Conservation (phyloP, 2,329 filamentous ascomycete species). For the Talaromyces piceae region DNA sequence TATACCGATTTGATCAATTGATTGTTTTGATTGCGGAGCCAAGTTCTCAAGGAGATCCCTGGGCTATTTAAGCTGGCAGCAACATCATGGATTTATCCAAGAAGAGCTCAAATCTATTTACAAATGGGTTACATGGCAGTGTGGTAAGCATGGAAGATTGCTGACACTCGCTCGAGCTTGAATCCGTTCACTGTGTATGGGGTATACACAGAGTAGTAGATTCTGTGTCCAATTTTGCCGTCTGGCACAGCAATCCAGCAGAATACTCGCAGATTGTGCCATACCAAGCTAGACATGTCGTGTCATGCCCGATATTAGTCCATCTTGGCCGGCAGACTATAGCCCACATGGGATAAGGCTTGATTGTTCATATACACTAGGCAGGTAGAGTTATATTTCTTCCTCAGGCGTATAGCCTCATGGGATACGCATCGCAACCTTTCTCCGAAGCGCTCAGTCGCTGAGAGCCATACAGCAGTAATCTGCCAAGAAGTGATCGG, state of each 20-base stretch:
- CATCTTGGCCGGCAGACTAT: too few relatives aligned
- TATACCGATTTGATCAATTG: background rate
- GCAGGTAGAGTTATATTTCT: too few relatives aligned
- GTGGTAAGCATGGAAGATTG: background rate
- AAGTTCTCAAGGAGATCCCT: background rate
- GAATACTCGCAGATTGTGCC: too few relatives aligned
- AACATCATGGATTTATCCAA: too few relatives aligned
- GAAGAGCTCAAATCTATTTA: background rate
- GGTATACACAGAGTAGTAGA: too few relatives aligned
- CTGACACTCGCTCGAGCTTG: too few relatives aligned
- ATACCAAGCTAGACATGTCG: too few relatives aligned
- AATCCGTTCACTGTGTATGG: background rate
- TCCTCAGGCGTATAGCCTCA: background rate
- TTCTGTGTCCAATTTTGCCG: too few relatives aligned
- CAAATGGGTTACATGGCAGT: background rate
- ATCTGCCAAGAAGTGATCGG: background rate
- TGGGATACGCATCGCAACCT: background rate
- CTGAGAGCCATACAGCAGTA: background rate
- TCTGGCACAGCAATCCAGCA: too few relatives aligned
- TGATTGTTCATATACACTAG: too few relatives aligned
- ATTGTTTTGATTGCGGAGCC: background rate
- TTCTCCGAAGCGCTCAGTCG: background rate
- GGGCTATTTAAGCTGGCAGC: background rate
- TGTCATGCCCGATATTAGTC: too few relatives aligned
- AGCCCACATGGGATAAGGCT: too few relatives aligned